Evolutionary conservation across 2,329 filamentous ascomycete genomes (phyloP), one percentile per base, ranked within the genome.

Genomic region (Verticillium nubilum): DNA sequence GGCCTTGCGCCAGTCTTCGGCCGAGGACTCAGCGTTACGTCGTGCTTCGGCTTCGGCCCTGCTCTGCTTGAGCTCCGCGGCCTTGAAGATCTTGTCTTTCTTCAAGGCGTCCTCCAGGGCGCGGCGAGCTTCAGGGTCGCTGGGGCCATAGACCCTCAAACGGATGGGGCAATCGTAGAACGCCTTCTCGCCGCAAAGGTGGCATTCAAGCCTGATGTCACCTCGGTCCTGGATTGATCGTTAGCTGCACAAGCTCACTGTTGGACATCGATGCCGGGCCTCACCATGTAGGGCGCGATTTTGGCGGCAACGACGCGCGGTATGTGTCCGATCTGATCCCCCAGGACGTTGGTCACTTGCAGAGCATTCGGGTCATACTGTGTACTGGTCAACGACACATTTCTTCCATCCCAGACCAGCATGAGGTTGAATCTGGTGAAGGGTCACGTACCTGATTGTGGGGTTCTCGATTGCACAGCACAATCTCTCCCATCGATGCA

Each of bases 251-350:
- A 26, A 10, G n/a, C 19, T 23, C n/a, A n/a, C 19, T 3, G n/a
- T 4, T 13, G 7, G 4, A 13, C 5, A 9, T 23, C 19, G 42
- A 12, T 23, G 7, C 42, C 23, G 3, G 42, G n/a, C 2, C 77
- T 67, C 72, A 88, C 87, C 69, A 96, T 80, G 68, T 91, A 92
- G 2, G 81, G 83, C 0, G 90, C 86, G 58, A 97, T 75, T 71
- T 90, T 94, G n/a, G 79, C 75, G 1, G 87, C 91, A 25, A 91
- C 68, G 1, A 74, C 78, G 13, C 85, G 79, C 6, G 90, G 88
- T 47, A 96, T 78, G 72, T 96, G 91, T 1, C 92, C 92, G 66
- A 96, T 90, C 67, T 96, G 91, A 7, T 73, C 71, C 17, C 85
- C 83, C 68, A 89, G 82, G 15, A 93, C 90, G 70, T 95, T 96